Conservation (phyloP, 139 green algal genomes). For the Coelastrella sp. region DNA sequence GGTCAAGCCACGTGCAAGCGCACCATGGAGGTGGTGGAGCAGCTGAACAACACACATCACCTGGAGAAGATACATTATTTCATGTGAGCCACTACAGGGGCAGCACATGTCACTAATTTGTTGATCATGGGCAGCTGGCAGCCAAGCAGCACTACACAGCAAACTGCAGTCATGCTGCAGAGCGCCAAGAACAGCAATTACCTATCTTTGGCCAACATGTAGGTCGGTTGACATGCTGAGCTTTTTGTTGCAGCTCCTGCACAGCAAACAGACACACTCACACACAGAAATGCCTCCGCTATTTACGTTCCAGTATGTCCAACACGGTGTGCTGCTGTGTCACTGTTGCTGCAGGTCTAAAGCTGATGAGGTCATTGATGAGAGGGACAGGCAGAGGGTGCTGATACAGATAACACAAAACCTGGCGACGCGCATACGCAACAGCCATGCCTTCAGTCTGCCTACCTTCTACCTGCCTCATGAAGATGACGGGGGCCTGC, state of each 20-base stretch:
- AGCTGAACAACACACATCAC: constrained; percentile 70
- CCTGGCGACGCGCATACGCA: constrained; percentile 69
- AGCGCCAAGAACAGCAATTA: too few relatives aligned
- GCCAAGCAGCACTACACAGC: not conserved
- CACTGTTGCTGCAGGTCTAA: constrained; percentile 64
- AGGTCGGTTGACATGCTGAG: too few relatives aligned
- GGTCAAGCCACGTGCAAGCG: constrained; percentile 79
- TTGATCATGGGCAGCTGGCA: not conserved
- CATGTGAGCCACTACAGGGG: constrained; percentile 56
- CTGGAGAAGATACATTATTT: constrained; percentile 83
- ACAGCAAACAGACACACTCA: not conserved
- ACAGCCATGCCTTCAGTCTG: constrained; percentile 80
- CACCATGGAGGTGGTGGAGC: constrained; percentile 77
- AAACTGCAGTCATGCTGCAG: not conserved
- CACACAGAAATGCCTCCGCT: not conserved
- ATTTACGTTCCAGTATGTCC: not conserved
- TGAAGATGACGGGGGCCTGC: constrained; percentile 54
- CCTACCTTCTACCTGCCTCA: constrained; percentile 72
- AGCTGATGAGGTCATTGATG: constrained; percentile 75
- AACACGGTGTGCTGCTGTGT: not conserved
- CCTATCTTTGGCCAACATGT: too few relatives aligned
- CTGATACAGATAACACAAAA: constrained; percentile 77
- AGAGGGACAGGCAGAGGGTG: constrained; percentile 72
- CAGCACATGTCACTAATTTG: not conserved
- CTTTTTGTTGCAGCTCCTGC: too few relatives aligned